Percentiles rank a stretch among this genome's conserved stretches.
These are phyloP conservation scores for Backusella sp. DNA, from an alignment of 192 early-diverging fungal genomes.

Conservation along the genomic window DNA sequence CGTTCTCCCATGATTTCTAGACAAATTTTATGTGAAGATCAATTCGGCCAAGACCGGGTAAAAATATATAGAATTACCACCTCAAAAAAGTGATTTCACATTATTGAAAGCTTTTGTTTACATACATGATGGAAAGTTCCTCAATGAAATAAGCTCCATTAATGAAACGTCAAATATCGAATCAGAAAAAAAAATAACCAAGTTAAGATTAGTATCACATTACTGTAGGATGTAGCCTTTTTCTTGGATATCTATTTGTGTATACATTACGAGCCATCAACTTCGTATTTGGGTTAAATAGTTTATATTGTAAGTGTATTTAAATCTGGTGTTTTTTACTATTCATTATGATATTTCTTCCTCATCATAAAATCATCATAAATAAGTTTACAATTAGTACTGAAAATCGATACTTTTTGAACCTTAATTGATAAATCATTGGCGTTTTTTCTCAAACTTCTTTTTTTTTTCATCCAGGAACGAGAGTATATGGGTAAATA, in stretches of 20 bases:
- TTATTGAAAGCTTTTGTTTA: too few species aligned
- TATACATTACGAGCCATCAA: neutral
- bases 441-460: neutral
- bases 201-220: too few species aligned
- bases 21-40: too few species aligned
- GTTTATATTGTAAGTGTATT: neutral
- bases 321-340: neutral
- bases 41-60: too few species aligned
- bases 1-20: too few species aligned
- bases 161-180: too few species aligned
- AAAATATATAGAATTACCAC: too few species aligned
- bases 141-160: too few species aligned
- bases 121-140: too few species aligned
- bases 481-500: neutral
- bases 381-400: neutral
- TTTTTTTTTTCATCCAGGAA: neutral
- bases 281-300: neutral
- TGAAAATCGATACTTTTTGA: neutral
- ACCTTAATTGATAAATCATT: neutral
- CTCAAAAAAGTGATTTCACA: too few species aligned
- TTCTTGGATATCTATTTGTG: neutral
- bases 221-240: neutral
- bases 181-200: too few species aligned
- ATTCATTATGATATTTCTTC: neutral
- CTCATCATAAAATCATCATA: neutral